Evolutionary conservation across 495 filamentous ascomycete genomes (phyloP), one percentile per base, ranked within the genome.

Genomic region (Staphylotrichum tortipilum): DNA sequence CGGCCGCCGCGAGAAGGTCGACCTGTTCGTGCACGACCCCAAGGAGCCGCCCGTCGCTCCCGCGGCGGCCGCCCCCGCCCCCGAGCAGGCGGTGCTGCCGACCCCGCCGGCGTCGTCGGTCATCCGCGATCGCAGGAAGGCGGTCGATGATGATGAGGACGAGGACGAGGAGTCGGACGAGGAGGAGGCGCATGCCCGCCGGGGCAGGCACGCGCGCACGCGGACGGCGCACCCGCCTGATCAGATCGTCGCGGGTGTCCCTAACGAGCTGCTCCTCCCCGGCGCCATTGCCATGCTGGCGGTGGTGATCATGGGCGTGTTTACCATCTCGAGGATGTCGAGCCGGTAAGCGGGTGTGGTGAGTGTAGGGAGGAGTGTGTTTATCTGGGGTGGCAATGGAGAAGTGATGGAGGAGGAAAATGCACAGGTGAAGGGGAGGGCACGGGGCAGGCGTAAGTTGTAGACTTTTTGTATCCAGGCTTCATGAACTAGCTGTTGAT

Each of bases 1-100:
- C 14, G 75, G 79, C 38, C 81, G 71, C 47, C 80, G 79, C 31
- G 91, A 95, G 48, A 99, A 97, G 75, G 92, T 99, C 26, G 91
- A 99, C 56, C 74, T 99, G 10, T 97, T 95, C 59, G 90, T 99
- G 44, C 92, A 97, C 62, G 86, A 99, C 61, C 92, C 91, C 8
- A 76, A 86, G 36, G 85, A 89, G 61, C 83, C 92, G 7, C 82
- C 92, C 0, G 79, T 89, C 12, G 75, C 79, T 8, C 79, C 82
- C 0, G 57, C 85, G 8, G 83, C 90, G 38, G 83, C 86, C 28
- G 83, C 86, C 28, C 80, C 83, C 12, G 83, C 83, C 0, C 67
- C 66, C 1, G 61, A 69, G 47, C 26, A 59, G 3, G 57, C 58
- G 17, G 66, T 65, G 17, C 50, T 76, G 41, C 59, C 73, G 42